A percentile compares a stretch with the other conserved stretches of the same genome.
phyloP scores from a whole-genome alignment of 371 early-diverging fungal species.

The Blakeslea trispora region DNA sequence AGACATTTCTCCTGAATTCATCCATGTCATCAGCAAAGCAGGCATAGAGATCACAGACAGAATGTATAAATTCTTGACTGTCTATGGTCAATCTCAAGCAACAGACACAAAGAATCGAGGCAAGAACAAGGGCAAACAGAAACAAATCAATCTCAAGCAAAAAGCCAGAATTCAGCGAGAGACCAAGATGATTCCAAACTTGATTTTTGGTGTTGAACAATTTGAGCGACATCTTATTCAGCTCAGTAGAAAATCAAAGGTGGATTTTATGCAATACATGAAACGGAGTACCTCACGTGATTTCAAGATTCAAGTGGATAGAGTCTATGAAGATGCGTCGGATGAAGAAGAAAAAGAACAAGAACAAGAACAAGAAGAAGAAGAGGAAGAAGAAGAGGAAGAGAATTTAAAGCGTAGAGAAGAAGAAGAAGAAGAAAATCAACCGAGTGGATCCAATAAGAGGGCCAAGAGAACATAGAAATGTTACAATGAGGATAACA shows the following conservation, averaged over 20 bases:
- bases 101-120: background rate
- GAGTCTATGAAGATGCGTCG: background rate
- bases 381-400: slow-evolving; percentile 15
- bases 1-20: slow-evolving; percentile 35
- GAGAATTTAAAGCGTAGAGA: background rate
- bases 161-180: slow-evolving; percentile 62
- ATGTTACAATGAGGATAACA: slow-evolving; percentile 2
- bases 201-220: slow-evolving; percentile 70
- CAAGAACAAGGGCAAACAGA: slow-evolving; percentile 30
- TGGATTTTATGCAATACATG: slow-evolving; percentile 69
- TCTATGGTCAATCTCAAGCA: slow-evolving; percentile 40
- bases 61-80: slow-evolving; percentile 53
- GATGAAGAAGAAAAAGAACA: slow-evolving; percentile 16
- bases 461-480: too few relatives aligned
- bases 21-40: slow-evolving; percentile 32
- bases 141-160: slow-evolving; percentile 24
- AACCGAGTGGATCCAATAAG: background rate
- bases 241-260: slow-evolving; percentile 63
- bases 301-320: slow-evolving; percentile 61
- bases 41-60: slow-evolving; percentile 42
- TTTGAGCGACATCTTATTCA: slow-evolving; percentile 70
- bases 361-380: slow-evolving; percentile 8
- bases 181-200: slow-evolving; percentile 61
- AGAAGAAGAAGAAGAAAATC: background rate
- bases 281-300: slow-evolving; percentile 72